Conservation (phyloP, 2,329 filamentous ascomycete species). For the Daldinia sp. region DNA sequence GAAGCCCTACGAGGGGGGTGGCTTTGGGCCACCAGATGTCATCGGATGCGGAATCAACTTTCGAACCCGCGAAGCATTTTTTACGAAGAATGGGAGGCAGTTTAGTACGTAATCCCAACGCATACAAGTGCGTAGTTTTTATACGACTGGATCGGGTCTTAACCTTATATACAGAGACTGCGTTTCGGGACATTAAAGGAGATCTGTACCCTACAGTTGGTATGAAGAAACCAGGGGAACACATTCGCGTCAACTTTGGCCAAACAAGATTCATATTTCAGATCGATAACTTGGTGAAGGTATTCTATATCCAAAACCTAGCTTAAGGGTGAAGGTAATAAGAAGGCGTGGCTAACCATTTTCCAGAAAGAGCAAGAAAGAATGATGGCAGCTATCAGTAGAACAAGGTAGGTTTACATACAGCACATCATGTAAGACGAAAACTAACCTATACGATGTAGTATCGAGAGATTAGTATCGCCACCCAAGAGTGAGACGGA, state of each 20-base stretch:
- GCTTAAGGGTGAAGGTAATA: too few species aligned
- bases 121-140: background rate
- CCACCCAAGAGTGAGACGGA: constrained; percentile 75
- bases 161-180: constrained; percentile 61
- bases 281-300: constrained; percentile 85
- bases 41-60: constrained; percentile 75
- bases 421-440: background rate
- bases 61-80: constrained; percentile 69
- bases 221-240: constrained; percentile 70
- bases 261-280: constrained; percentile 86
- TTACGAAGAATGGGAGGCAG: constrained; percentile 70
- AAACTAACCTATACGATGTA: constrained; percentile 40
- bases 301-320: constrained; percentile 51
- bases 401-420: constrained; percentile 49
- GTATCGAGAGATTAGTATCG: constrained; percentile 65
- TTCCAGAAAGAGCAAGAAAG: constrained; percentile 66
- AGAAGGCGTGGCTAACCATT: constrained; percentile 19
- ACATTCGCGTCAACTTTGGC: constrained; percentile 71
- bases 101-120: constrained; percentile 54
- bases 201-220: constrained; percentile 73
- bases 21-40: constrained; percentile 64
- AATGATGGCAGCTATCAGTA: constrained; percentile 67
- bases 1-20: constrained; percentile 61
- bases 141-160: background rate
- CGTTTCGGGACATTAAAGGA: constrained; percentile 72